A percentile compares a stretch with the other conserved stretches of the same genome.
Evolutionary conservation across 805 yeast species (phyloP).

Genomic region (Candida sithepensis): DNA sequence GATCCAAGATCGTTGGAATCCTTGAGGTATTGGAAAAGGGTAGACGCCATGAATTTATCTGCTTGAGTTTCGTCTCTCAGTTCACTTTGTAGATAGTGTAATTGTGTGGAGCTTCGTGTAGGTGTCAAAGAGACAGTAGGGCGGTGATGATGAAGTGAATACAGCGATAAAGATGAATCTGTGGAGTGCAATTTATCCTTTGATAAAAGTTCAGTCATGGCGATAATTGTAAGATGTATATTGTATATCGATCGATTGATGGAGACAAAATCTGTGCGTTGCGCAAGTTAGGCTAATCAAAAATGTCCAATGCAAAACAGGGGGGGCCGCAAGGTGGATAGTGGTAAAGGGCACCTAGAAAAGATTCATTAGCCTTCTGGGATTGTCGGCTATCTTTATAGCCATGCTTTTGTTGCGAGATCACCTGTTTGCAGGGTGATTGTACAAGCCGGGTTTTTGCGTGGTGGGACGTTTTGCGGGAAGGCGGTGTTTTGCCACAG

Average conservation of each 20-base stretch:
- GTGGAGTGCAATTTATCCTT: background rate
- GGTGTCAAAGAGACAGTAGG: background rate
- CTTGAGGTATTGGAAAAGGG: conserved; percentile 1
- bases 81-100: background rate
- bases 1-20: conserved; percentile 8
- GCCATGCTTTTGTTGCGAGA: background rate
- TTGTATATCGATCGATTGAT: too few species aligned
- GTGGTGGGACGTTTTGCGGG: too few species aligned
- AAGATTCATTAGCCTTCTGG: background rate
- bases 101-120: background rate
- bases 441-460: too few species aligned
- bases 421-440: background rate
- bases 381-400: conserved; percentile 1
- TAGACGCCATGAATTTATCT: background rate
- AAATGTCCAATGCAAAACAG: background rate
- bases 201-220: background rate
- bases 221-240: too few species aligned
- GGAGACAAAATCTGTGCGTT: too few species aligned
- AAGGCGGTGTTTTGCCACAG: too few species aligned
- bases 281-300: background rate
- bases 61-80: background rate
- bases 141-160: background rate
- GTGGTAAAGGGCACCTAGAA: too few species aligned
- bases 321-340: too few species aligned
- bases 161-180: background rate